Evolutionary conservation across 1,284 basidiomycete species (phyloP), one percentile per base, ranked within the genome.

Genomic region (Ustilago vetiveriae): DNA sequence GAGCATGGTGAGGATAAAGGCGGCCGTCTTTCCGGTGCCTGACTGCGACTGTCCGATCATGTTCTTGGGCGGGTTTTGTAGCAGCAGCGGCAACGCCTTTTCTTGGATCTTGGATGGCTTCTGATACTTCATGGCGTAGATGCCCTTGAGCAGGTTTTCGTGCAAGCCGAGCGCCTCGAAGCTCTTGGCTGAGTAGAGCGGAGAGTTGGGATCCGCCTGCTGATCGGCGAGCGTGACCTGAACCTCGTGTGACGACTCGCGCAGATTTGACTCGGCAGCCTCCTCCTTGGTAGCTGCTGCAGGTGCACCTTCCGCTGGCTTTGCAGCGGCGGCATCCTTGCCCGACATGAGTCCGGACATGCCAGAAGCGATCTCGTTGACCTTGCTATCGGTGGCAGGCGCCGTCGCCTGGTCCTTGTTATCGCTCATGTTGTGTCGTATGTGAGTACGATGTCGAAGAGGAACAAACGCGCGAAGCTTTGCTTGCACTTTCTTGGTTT

Each of bases 31-130:
- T 54, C 96, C 96, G 8, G 96, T 99, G 37, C 96, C 96, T 22
- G 96, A 98, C 82, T 99, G 96, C 44, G 94, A 97, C 84, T 99
- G 96, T 10, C 94, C 96, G 82, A 98, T 98, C 90, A 98, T 95
- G 84, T 98, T 98, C 56, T 90, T 90, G 7, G 94, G 91, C 17
- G 95, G 96, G 82, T 96, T 91, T 58, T 88, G 84, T 14, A 99
- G 88, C 24, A 98, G 87, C 33, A 99, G 86, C 3, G 96, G 96
- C 24, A 98, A 85, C 21, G 96, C 96, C 65, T 92, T 90, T 85
- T 98, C 96, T 85, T 99, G 96, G 71, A 99, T 98, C 85, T 98
- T 98, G 52, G 94, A 97, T 4, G 96, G 96, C 83, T 95, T 96
- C 51, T 92, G 91, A 84, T 98, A 99, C 36, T 92, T 92, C 88